Evolutionary conservation across 208 protist genomes (phyloP).

Genomic region (Trypanosoma lewisi): DNA sequence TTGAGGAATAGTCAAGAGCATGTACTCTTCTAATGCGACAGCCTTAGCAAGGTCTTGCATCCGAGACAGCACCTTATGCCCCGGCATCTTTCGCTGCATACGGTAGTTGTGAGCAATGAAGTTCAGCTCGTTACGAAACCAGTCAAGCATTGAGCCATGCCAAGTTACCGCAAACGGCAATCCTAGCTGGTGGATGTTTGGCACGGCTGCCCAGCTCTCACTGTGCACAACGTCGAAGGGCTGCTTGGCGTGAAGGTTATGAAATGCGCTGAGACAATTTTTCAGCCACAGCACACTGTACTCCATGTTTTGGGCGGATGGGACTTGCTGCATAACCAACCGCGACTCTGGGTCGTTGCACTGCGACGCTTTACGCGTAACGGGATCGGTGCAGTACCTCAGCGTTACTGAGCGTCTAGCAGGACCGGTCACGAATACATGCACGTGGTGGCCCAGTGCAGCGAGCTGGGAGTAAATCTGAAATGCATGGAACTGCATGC

Average conservation of each 20-base stretch:
- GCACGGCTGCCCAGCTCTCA: conserved; percentile 33
- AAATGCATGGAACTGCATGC: conserved; percentile 40
- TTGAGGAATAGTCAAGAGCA: conserved; percentile 27
- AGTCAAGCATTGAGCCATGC: conserved; percentile 44
- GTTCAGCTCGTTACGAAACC: conserved; percentile 41
- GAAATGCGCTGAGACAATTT: conserved; percentile 16
- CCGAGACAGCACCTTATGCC: background rate
- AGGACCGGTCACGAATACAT: conserved; percentile 37
- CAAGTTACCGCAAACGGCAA: conserved; percentile 36
- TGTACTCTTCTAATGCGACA: conserved; percentile 28
- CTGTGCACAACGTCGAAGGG: conserved; percentile 31
- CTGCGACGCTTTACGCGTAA: background rate
- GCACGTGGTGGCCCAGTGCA: conserved; percentile 26
- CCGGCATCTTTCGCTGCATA: conserved; percentile 21
- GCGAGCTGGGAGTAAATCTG: conserved; percentile 38
- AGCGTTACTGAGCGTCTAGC: background rate
- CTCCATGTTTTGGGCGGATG: conserved; percentile 5
- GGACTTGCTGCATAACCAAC: conserved; percentile 26
- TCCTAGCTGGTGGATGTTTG: conserved; percentile 29
- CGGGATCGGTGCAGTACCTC: conserved; percentile 9
- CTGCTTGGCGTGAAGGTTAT: background rate
- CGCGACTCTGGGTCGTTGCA: background rate
- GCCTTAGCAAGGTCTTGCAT: conserved; percentile 14
- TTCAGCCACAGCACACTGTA: conserved; percentile 32
- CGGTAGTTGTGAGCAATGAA: conserved; percentile 31